These are phyloP conservation scores for Hemileccinum impolitum DNA, from an alignment of 768 basidiomycete genomes.

Conservation along the genomic window DNA sequence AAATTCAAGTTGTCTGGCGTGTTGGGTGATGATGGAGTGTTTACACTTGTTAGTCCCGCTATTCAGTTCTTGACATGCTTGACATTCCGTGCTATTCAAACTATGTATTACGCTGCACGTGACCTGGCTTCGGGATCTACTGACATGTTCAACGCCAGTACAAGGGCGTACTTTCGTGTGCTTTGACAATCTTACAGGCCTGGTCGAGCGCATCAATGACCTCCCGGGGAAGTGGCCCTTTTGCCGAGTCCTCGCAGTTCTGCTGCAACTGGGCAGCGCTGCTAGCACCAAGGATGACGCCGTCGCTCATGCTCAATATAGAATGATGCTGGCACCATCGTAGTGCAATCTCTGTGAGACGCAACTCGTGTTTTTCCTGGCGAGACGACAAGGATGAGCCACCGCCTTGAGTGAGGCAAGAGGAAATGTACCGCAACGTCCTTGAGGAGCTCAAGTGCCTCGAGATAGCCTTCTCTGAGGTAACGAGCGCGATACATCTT, in stretches of 20 bases:
- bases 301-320: conserved; percentile 39
- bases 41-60: too few relatives aligned
- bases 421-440: conserved; percentile 36
- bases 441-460: conserved; percentile 41
- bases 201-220: conserved; percentile 50
- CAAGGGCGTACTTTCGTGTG: conserved; percentile 29
- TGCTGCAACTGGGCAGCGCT: conserved; percentile 42
- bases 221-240: conserved; percentile 53
- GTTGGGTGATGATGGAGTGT: not conserved
- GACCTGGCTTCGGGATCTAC: too few relatives aligned
- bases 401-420: not conserved
- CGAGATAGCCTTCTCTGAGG: conserved; percentile 40
- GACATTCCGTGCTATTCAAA: too few relatives aligned
- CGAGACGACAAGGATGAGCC: not conserved
- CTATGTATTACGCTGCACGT: too few relatives aligned
- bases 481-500: conserved; percentile 46
- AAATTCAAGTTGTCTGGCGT: not conserved
- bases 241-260: conserved; percentile 45
- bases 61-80: too few relatives aligned
- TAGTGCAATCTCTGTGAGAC: conserved; percentile 52
- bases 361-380: conserved; percentile 44
- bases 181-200: conserved; percentile 41
- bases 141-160: conserved; percentile 35
- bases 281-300: conserved; percentile 48
- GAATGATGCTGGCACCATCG: conserved; percentile 65